Percentiles rank a stretch among this genome's conserved stretches.
phyloP scores from a whole-genome alignment of 179 eudicot species.

The Heliamphora pulchella region DNA sequence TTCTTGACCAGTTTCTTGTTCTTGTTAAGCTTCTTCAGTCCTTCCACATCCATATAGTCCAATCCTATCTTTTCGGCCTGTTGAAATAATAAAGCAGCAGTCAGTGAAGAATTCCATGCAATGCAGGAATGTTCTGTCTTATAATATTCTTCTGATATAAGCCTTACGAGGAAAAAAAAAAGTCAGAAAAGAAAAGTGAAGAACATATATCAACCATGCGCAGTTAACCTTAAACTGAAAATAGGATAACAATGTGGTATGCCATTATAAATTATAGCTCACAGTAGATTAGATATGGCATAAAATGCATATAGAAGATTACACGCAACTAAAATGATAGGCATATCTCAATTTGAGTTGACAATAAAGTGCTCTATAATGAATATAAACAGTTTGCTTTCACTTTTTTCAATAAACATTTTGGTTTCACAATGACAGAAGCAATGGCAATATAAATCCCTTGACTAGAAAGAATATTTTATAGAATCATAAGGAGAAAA shows the following conservation, averaged over 20 bases:
- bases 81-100: background rate
- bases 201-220: background rate
- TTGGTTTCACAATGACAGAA: background rate
- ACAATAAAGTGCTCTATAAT: background rate
- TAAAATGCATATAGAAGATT: background rate
- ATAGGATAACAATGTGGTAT: background rate
- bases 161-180: background rate
- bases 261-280: background rate
- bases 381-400: background rate
- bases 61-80: conserved; percentile 56
- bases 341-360: background rate
- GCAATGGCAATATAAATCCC: background rate
- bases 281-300: background rate
- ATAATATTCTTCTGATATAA: background rate
- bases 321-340: background rate
- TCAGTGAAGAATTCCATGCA: background rate
- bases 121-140: background rate
- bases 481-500: background rate
- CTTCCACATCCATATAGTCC: conserved; percentile 60
- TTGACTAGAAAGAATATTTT: background rate
- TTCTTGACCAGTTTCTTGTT: conserved; percentile 94
- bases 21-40: conserved; percentile 68
- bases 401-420: background rate
- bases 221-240: background rate
- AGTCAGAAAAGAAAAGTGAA: background rate